A percentile compares a stretch with the other conserved stretches of the same genome.
phyloP scores from a whole-genome alignment of 768 basidiomycete genomes.

The Boletus sp. region DNA sequence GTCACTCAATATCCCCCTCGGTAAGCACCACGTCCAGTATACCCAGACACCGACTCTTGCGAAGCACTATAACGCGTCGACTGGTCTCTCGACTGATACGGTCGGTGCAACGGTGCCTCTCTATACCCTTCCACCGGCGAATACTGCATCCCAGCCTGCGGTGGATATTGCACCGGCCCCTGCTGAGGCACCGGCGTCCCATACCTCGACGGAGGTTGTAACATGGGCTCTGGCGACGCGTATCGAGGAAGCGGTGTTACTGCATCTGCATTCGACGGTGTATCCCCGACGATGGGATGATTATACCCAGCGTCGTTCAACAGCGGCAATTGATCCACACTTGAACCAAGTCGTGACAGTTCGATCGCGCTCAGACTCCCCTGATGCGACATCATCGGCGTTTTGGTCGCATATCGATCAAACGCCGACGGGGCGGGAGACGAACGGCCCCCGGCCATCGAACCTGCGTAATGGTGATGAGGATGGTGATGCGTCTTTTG shows the following conservation, averaged over 20 bases:
- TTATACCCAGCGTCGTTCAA: slow-evolving; percentile 34
- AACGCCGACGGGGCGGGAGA: slow-evolving; percentile 47
- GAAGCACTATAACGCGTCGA: slow-evolving; percentile 5
- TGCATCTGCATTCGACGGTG: slow-evolving; percentile 1
- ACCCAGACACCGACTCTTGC: slow-evolving; percentile 24
- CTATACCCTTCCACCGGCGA: slow-evolving; percentile 39
- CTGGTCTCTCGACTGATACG: slow-evolving; percentile 31
- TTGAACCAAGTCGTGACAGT: slow-evolving; percentile 51
- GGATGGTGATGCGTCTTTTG: slow-evolving; percentile 29
- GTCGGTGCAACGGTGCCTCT: slow-evolving; percentile 65
- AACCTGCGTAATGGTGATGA: slow-evolving; percentile 36
- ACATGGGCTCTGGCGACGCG: slow-evolving; percentile 17
- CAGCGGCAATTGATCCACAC: slow-evolving; percentile 56
- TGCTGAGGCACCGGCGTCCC: slow-evolving; percentile 30
- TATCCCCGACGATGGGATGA: too few relatives aligned
- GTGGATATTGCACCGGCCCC: slow-evolving; percentile 28
- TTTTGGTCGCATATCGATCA: slow-evolving; percentile 55
- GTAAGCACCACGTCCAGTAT: slow-evolving; percentile 32
- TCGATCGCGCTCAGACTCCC: slow-evolving; percentile 43
- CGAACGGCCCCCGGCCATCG: slow-evolving; percentile 32
- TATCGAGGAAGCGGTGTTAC: slow-evolving; percentile 24
- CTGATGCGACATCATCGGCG: slow-evolving; percentile 33
- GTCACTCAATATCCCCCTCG: slow-evolving; percentile 17
- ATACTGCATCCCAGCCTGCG: slow-evolving; percentile 23
- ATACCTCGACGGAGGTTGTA: slow-evolving; percentile 26